Evolutionary conservation across 148 eudicot species (phyloP), one percentile per base, ranked within the genome.

Genomic region (Nepenthes gracilis): DNA sequence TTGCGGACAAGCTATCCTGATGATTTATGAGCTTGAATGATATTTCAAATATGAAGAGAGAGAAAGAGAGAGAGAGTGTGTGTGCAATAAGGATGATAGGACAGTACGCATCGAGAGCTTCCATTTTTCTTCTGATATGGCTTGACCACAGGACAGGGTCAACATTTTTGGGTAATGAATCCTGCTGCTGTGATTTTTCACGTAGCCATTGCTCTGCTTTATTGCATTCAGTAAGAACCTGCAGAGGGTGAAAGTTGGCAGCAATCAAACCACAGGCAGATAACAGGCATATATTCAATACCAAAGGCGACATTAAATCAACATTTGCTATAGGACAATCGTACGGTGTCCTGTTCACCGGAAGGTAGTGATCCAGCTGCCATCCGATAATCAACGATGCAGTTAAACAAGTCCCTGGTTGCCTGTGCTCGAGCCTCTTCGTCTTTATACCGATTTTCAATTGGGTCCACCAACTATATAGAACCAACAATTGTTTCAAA

Each of bases 381-480:
- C 71, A 35, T 69, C 50, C 64, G 71, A 64, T 76, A 60, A 33
- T 84, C 79, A 56, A 15, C 63, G 53, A 93, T 83, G 68, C 65
- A 55, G 38, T 79, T 65, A 23, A 77, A 6, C 58, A 86, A 77
- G 45, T 43, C 64, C 59, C 68, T 75, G 48, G 83, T 69, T 58
- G 87, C 89, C 66, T 68, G 75, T 59, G 61, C 79, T 63, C 96
- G 72, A 35, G 81, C 81, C 67, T 82, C 95, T 74, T 79, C 87
- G 15, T 93, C 99, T 69, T 81, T 83, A 59, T 74, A 84, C 35
- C 96, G 78, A 36, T 58, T 70, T 81, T 84, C 95, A 72, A 89
- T 72, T n/a, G 95, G 92, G 74, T 84, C 92, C 60, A 93, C 80
- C 77, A 86, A 70, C 96, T 89, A 62, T 1, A 33, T 67, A 63